Evolutionary conservation across 176 grass and related monocot species (phyloP).

Genomic region (Thalia dealbata): DNA sequence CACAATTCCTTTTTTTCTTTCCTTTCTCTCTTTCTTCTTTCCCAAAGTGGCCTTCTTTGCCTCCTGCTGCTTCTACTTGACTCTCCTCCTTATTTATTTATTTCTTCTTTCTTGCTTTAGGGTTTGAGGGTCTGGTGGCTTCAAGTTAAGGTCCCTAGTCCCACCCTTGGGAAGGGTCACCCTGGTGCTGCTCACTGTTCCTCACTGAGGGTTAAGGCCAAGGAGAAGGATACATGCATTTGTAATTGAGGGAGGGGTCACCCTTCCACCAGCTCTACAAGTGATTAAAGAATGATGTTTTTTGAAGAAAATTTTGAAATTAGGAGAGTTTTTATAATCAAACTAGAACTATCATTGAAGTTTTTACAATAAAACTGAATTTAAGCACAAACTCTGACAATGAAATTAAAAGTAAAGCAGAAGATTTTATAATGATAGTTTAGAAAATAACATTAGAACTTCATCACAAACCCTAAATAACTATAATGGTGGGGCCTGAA

Average conservation of each 20-base stretch:
- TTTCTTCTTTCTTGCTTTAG: slow-evolving; percentile 4
- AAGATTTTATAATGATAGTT: no score
- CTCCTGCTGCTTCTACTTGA: slow-evolving; percentile 17
- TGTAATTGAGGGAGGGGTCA: not conserved
- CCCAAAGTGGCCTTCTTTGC: slow-evolving; percentile 38
- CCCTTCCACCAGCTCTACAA: not conserved
- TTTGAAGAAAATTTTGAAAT: no score
- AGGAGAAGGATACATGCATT: not conserved
- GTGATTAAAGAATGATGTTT: no score
- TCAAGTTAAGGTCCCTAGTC: no score
- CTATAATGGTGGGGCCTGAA: no score
- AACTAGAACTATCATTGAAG: no score
- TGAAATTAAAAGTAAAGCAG: no score
- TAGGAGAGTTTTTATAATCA: no score
- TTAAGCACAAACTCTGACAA: no score
- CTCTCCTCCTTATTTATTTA: slow-evolving; percentile 8
- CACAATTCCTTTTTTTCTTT: not conserved
- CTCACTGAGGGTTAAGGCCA: not conserved
- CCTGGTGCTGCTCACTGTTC: slow-evolving; percentile 13
- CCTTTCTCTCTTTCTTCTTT: slow-evolving; percentile 16
- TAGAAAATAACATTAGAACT: no score
- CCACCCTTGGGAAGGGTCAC: slow-evolving; percentile 16
- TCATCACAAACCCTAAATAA: no score
- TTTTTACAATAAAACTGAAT: no score
- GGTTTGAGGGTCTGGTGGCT: not conserved